Conservation (phyloP, 257 asterid species). For the Lantana camara region DNA sequence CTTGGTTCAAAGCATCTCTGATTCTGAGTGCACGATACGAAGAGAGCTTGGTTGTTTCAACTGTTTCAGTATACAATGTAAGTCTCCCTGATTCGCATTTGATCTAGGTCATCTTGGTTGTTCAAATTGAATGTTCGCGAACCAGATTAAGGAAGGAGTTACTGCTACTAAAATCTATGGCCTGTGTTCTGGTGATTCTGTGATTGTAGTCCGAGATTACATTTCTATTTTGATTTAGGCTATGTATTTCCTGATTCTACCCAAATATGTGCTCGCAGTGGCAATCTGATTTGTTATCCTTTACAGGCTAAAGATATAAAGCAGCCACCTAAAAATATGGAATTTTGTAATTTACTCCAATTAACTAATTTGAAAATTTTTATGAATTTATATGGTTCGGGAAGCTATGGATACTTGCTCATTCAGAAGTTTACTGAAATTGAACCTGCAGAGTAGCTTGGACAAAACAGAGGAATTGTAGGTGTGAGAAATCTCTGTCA, state of each 20-base stretch:
- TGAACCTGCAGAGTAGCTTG: background rate
- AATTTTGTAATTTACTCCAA: background rate
- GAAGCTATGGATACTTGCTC: background rate
- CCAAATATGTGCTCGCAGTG: background rate
- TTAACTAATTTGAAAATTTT: background rate
- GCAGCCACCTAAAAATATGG: background rate
- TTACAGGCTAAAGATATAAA: too few species aligned
- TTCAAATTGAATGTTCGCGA: background rate
- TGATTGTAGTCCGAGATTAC: too few species aligned
- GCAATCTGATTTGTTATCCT: too few species aligned
- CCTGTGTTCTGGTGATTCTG: too few species aligned
- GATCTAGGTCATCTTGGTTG: background rate
- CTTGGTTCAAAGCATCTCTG: background rate
- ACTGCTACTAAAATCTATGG: too few species aligned
- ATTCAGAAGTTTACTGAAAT: background rate
- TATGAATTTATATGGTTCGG: background rate
- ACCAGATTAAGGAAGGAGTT: too few species aligned
- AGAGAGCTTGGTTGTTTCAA: background rate
- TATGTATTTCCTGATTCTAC: too few species aligned
- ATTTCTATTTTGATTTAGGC: too few species aligned
- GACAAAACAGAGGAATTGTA: background rate
- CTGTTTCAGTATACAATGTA: background rate
- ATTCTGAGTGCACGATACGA: background rate
- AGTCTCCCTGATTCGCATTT: background rate
- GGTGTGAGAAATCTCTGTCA: background rate